Evolutionary conservation across 805 yeast species (phyloP).

Genomic region (Metschnikowia lunata): DNA sequence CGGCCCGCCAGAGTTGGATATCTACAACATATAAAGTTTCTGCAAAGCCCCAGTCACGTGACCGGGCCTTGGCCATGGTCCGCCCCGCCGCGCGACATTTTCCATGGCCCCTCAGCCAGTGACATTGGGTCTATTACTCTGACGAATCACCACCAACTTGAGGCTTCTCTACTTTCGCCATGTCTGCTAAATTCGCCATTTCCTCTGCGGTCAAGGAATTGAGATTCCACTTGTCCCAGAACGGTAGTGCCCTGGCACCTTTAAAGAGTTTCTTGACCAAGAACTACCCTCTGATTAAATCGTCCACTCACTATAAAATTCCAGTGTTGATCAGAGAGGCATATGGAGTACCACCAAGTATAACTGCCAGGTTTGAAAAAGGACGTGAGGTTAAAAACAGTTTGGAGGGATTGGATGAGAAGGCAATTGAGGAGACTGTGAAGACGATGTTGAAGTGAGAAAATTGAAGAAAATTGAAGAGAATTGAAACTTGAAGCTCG

Average conservation of each 20-base stretch:
- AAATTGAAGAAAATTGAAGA: no score
- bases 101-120: constrained; percentile 13
- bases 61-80: background rate
- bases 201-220: constrained; percentile 69
- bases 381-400: constrained; percentile 28
- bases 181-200: constrained; percentile 39
- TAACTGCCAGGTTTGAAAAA: constrained; percentile 54
- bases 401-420: constrained; percentile 46
- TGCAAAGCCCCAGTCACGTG: constrained; percentile 5
- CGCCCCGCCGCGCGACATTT: constrained; percentile 12
- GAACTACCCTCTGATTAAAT: constrained; percentile 61
- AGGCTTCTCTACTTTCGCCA: constrained; percentile 5
- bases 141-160: no score
- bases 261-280: constrained; percentile 60
- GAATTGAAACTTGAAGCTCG: no score
- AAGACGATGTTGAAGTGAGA: constrained; percentile 32
- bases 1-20: no score
- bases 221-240: constrained; percentile 76
- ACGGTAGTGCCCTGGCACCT: constrained; percentile 66
- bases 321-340: constrained; percentile 81
- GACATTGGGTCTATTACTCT: constrained; percentile 7
- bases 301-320: constrained; percentile 52
- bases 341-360: constrained; percentile 64
- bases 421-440: constrained; percentile 41
- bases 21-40: no score